Evolutionary conservation across 2,329 filamentous ascomycete species (phyloP).

Genomic region (Aspergillus sp.): DNA sequence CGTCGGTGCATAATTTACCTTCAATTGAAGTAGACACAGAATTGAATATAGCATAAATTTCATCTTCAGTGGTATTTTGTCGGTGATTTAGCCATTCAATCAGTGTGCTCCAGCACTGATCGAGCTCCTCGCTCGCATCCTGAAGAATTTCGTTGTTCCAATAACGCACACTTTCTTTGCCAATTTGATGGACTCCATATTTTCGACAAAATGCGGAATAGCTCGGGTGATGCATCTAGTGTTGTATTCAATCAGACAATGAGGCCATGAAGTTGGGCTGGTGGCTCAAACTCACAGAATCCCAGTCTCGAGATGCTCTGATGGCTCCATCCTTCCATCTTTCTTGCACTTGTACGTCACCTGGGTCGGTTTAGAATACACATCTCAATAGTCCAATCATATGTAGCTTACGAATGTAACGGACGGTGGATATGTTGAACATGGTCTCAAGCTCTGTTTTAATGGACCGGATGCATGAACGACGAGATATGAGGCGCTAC

Average conservation of each 20-base stretch:
- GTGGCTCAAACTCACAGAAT: constrained; percentile 7
- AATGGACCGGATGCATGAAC: background rate
- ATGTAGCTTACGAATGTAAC: constrained; percentile 8
- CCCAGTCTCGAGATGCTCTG: constrained; percentile 10
- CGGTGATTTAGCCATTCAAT: background rate
- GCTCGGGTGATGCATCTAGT: constrained; percentile 11
- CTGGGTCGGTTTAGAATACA: background rate
- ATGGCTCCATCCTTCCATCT: constrained; percentile 11
- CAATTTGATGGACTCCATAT: constrained; percentile 11
- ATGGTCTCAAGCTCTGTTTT: background rate
- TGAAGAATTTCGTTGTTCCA: constrained; percentile 19
- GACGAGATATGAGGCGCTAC: constrained; percentile 1
- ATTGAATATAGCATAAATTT: background rate
- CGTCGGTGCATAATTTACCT: background rate
- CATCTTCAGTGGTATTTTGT: background rate
- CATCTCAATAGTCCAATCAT: background rate
- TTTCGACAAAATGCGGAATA: constrained; percentile 19
- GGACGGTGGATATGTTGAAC: background rate
- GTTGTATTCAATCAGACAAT: background rate
- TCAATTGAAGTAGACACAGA: background rate
- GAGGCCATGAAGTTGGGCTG: background rate
- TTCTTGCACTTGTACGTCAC: background rate
- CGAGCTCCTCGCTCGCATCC: background rate
- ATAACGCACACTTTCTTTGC: background rate
- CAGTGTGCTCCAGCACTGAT: background rate